Base-by-base conservation (phyloP, 345 rosid species). In the Physaria fendleri region DNA sequence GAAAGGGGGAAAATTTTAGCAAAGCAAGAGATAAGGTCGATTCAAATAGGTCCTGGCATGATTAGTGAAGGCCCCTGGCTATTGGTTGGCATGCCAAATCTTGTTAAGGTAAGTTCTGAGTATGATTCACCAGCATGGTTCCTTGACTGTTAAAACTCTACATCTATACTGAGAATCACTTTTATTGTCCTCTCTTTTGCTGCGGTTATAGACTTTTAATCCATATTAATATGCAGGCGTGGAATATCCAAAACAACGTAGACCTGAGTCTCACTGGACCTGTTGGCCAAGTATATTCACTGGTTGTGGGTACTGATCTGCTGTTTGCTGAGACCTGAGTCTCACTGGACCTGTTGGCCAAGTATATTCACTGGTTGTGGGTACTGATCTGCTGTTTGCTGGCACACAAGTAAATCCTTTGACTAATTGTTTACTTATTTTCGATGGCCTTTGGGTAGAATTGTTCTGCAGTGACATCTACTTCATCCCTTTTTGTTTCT, bases 1-100 rank as follows among this genome's bases (percentile, higher is more conserved):
- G n/a, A n/a, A n/a, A n/a, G n/a, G n/a, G n/a, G n/a, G n/a, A n/a
- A n/a, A n/a, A n/a, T n/a, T n/a, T n/a, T n/a, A n/a, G n/a, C n/a
- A n/a, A n/a, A n/a, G n/a, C n/a, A n/a, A n/a, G n/a, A n/a, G n/a
- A n/a, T n/a, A n/a, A n/a, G n/a, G n/a, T n/a, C n/a, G n/a, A n/a
- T n/a, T n/a, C n/a, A n/a, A n/a, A n/a, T n/a, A n/a, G n/a, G n/a
- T n/a, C n/a, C n/a, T n/a, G n/a, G n/a, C 80, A 80, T 94, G 85
- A 82, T 94, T 46, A 87, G 77, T 76, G 99, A 94, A 85, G 95
- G 96, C 68, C 96, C 99, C 37, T 90, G 99, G 97, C 69, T 94
- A 29, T 85, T 94, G 74, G 80, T 87, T 70, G 99, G 99, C 54
- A 34, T 89, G 59, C 91, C 88, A 29, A 84, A 90, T 87, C 33